Conservation (phyloP, 768 basidiomycete species). For the Suillus luteus region DNA sequence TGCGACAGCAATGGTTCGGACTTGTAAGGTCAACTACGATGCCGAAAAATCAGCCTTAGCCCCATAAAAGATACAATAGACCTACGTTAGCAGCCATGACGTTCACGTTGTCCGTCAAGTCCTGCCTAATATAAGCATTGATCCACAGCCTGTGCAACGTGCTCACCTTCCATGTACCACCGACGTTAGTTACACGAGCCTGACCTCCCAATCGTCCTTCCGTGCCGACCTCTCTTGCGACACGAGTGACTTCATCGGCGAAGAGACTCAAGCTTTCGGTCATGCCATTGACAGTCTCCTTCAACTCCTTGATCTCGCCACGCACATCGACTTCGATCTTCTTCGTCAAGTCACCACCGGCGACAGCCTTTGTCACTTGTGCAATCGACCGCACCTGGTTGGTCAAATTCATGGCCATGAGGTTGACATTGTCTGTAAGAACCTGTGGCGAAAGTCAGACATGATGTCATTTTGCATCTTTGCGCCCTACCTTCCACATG, state of each 20-base stretch:
- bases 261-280: slow-evolving; percentile 84
- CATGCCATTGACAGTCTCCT: slow-evolving; percentile 96
- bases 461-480: slow-evolving; percentile 22
- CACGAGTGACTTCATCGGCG: slow-evolving; percentile 81
- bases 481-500: slow-evolving; percentile 78
- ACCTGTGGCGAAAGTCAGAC: slow-evolving; percentile 33
- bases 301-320: slow-evolving; percentile 88
- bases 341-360: slow-evolving; percentile 89
- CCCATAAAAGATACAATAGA: slow-evolving; percentile 14
- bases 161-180: slow-evolving; percentile 88
- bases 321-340: slow-evolving; percentile 91
- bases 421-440: slow-evolving; percentile 80
- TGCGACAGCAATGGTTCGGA: slow-evolving; percentile 89
- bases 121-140: slow-evolving; percentile 36
- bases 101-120: slow-evolving; percentile 94
- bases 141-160: neutral
- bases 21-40: slow-evolving; percentile 82
- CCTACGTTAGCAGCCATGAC: slow-evolving; percentile 91
- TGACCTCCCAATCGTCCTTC: slow-evolving; percentile 95
- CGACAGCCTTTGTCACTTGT: slow-evolving; percentile 93
- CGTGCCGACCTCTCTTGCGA: slow-evolving; percentile 96
- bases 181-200: slow-evolving; percentile 90
- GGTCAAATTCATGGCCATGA: slow-evolving; percentile 90
- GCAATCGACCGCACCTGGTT: slow-evolving; percentile 90
- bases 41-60: neutral